Base-by-base conservation (phyloP, 768 basidiomycete genomes). In the Phallus indusiatus region DNA sequence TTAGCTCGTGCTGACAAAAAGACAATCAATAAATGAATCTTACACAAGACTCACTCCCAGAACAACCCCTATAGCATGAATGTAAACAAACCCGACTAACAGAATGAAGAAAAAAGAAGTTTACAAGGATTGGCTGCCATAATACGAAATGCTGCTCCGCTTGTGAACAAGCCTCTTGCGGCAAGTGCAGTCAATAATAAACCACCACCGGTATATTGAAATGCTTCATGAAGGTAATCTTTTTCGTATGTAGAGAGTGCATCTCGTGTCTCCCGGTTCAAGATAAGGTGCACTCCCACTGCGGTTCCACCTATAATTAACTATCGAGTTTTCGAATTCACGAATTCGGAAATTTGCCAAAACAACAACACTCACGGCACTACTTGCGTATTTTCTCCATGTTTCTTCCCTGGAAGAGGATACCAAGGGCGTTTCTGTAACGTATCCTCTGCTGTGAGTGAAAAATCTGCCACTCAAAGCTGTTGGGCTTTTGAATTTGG, bases 81-180 rank as follows among this genome's bases (percentile, higher is more conserved):
- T 24, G 46, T 20, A 14, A 34, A 49, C 22, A 58, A 60, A 12
- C 24, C 16, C 14, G 36, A 54, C 28, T 34, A 61, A 7, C 60
- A 20, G 5, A 18, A 42, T n/a, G n/a, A n/a, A n/a, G n/a, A 54
- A 20, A 3, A 22, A 47, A 11, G 10, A 28, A 35, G 69, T 81
- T 60, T 64, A 85, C 89, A 92, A 61, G 90, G 90, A 70, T 91
- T 92, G 14, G 88, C 81, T 0, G 85, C 72, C 90, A 93, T 90
- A 56, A 93, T 74, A 57, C 85, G 79, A 72, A 82, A 83, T 2
- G 84, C 81, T 51, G 80, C 67, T 1, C 89, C 85, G 56, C 81
- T 81, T 63, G 71, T 80, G 72, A 90, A 91, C 73, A 92, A 74
- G 52, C 81, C 73, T n/a, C 88, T 81, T 2, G 92, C 92, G n/a